A percentile compares a stretch with the other conserved stretches of the same genome.
Evolutionary conservation across 371 early-diverging fungal genomes (phyloP).

Genomic region (Antonospora locustae): DNA sequence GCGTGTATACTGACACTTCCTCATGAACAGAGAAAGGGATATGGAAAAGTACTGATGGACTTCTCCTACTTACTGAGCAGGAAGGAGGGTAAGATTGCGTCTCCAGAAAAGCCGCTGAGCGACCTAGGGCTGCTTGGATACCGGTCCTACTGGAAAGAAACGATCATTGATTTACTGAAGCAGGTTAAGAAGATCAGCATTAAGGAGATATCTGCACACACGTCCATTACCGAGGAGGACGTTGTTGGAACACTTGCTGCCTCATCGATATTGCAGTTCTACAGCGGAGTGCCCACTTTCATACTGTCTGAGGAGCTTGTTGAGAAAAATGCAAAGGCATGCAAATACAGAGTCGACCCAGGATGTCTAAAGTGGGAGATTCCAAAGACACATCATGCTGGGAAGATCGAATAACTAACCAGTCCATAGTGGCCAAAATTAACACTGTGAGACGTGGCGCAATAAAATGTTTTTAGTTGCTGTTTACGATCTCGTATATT

Average conservation of each 20-base stretch:
- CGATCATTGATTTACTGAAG: conserved; percentile 35
- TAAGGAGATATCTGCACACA: conserved; percentile 66
- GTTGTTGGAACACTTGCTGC: conserved; percentile 76
- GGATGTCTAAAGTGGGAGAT: neutral
- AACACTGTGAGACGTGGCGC: too few species aligned
- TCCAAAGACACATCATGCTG: too few species aligned
- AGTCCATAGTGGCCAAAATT: too few species aligned
- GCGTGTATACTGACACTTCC: conserved; percentile 97
- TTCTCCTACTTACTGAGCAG: conserved; percentile 85
- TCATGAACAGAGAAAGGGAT: conserved; percentile 86
- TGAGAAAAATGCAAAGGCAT: conserved; percentile 5
- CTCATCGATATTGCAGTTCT: conserved; percentile 74
- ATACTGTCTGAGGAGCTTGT: conserved; percentile 71
- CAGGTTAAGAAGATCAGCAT: conserved; percentile 55
- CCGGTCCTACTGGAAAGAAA: conserved; percentile 46
- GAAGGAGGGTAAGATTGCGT: conserved; percentile 76
- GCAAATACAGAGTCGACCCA: neutral
- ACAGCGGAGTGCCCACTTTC: conserved; percentile 75
- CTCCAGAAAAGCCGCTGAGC: conserved; percentile 94
- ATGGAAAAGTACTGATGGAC: conserved; percentile 80
- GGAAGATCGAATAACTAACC: too few species aligned
- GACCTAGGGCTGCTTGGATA: conserved; percentile 80
- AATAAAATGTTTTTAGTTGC: too few species aligned
- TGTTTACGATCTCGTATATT: too few species aligned
- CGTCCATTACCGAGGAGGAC: conserved; percentile 76